phyloP scores from a whole-genome alignment of 495 filamentous ascomycete species.

The Neurospora tetrasperma region DNA sequence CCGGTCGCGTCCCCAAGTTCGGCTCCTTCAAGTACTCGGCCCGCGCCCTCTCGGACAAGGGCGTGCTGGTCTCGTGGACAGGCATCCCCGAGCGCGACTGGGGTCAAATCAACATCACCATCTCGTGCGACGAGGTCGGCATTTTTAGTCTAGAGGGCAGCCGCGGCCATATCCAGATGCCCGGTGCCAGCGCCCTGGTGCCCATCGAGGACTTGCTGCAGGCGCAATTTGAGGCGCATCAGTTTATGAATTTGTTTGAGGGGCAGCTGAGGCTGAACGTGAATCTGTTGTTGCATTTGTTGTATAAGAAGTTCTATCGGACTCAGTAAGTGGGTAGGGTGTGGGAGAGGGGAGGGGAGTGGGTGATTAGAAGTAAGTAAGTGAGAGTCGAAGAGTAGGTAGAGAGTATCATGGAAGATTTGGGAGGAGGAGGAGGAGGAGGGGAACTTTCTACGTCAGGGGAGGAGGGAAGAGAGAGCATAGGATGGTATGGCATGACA shows the following conservation, averaged over 20 bases:
- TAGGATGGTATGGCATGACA: background rate
- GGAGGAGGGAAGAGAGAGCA: background rate
- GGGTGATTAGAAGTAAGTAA: background rate
- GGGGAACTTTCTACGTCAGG: no score
- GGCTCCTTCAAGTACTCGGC: constrained; percentile 95
- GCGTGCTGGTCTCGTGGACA: constrained; percentile 80
- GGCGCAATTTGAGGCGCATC: constrained; percentile 91
- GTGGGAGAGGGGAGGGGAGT: background rate
- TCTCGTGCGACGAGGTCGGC: constrained; percentile 88
- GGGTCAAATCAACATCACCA: constrained; percentile 86
- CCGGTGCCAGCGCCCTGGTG: constrained; percentile 82
- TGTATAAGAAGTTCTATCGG: constrained; percentile 97
- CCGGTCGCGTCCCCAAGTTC: constrained; percentile 89
- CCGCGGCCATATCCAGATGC: constrained; percentile 88
- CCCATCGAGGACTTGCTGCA: constrained; percentile 90
- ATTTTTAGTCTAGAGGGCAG: constrained; percentile 89
- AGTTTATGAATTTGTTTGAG: constrained; percentile 91
- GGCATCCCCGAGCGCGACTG: constrained; percentile 80
- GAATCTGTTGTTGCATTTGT: constrained; percentile 85
- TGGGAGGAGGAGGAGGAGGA: background rate
- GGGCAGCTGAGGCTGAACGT: constrained; percentile 83
- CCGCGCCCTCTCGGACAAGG: constrained; percentile 79
- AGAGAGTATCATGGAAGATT: background rate
- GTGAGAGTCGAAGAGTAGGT: background rate
- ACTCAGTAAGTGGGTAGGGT: constrained; percentile 44